Conservation (phyloP, 1,284 basidiomycete genomes). For the Termitomyces sp. region DNA sequence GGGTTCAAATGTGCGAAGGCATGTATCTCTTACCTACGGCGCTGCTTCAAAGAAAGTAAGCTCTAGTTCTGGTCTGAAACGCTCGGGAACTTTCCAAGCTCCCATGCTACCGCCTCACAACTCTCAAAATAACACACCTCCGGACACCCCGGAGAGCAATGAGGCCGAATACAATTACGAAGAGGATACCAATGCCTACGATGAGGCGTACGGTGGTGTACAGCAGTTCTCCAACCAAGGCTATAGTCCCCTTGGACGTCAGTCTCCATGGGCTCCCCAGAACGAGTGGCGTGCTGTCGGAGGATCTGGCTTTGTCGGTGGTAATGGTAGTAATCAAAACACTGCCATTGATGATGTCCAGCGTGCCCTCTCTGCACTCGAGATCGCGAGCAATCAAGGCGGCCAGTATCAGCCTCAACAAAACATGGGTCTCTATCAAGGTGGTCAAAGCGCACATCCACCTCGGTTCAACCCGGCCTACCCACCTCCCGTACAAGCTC, state of each 20-base stretch:
- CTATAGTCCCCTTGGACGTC: conserved; percentile 56
- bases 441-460: conserved; percentile 52
- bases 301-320: conserved; percentile 24
- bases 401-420: conserved; percentile 19
- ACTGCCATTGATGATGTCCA: conserved; percentile 67
- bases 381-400: conserved; percentile 39
- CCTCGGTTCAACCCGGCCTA: conserved; percentile 63
- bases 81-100: conserved; percentile 70
- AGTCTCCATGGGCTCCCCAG: conserved; percentile 58
- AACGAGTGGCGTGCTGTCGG: conserved; percentile 60
- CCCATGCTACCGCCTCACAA: conserved; percentile 29
- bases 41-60: conserved; percentile 42
- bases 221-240: conserved; percentile 29
- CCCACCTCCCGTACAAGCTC: conserved; percentile 38
- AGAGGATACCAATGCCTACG: conserved; percentile 39
- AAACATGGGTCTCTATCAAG: conserved; percentile 28
- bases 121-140: conserved; percentile 31
- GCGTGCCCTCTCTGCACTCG: conserved; percentile 63
- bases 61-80: conserved; percentile 49
- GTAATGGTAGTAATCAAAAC: conserved; percentile 24
- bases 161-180: conserved; percentile 56
- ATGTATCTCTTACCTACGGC: conserved; percentile 74
- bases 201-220: conserved; percentile 46
- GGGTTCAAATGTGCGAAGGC: conserved; percentile 63
- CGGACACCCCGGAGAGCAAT: conserved; percentile 36